These are phyloP conservation scores for Oropetium thomaeum DNA, from an alignment of 176 grass and related monocot species.

Conservation along the genomic window DNA sequence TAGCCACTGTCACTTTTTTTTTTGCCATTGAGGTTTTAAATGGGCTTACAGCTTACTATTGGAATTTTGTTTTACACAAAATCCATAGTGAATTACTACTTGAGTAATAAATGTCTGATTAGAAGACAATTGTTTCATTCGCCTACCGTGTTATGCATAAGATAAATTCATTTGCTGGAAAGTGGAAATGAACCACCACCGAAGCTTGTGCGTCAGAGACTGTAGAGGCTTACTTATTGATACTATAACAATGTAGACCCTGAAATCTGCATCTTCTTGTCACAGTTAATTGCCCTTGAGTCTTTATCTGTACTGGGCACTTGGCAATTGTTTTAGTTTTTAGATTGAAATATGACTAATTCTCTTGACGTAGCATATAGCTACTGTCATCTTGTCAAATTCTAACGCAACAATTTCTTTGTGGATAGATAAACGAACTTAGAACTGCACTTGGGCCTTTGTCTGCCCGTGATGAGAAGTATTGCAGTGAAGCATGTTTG, in stretches of 20 bases:
- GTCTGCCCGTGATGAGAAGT: conserved; percentile 40
- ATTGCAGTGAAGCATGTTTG: conserved; percentile 58
- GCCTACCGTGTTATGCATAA: background rate
- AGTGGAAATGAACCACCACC: background rate
- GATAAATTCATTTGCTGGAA: background rate
- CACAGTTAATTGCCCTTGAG: background rate
- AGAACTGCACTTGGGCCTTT: conserved; percentile 60
- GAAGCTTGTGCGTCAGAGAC: background rate
- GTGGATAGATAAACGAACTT: conserved; percentile 61
- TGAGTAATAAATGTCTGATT: background rate
- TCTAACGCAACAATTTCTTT: conserved; percentile 17
- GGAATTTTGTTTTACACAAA: background rate
- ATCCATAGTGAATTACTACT: background rate
- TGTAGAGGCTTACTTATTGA: background rate
- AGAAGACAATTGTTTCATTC: background rate
- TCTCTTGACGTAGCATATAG: background rate
- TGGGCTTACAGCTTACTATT: background rate
- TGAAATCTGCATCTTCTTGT: background rate
- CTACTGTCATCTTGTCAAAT: background rate
- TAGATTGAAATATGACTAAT: background rate
- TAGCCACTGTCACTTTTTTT: background rate
- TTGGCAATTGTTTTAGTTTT: background rate
- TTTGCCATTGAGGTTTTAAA: background rate
- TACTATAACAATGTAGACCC: background rate
- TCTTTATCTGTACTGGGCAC: background rate